Conservation (phyloP, 2,329 filamentous ascomycete species). For the Orbilia brochopaga region DNA sequence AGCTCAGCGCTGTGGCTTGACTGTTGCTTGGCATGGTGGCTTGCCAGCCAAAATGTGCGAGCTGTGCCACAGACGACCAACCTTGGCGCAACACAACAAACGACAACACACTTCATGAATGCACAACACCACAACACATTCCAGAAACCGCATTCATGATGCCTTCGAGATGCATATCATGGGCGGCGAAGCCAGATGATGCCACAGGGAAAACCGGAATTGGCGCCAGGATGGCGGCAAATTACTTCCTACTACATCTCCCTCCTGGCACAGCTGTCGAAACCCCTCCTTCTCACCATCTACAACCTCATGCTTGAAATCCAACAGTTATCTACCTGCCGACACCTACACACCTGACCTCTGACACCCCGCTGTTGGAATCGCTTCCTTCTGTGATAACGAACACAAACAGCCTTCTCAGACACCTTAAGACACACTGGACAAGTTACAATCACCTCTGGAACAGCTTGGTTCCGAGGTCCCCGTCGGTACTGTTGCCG, state of each 20-base stretch:
- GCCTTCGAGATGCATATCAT: background rate
- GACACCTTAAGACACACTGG: constrained; percentile 18
- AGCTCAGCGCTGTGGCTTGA: too few species aligned
- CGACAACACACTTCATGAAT: constrained; percentile 13
- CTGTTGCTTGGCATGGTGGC: too few species aligned
- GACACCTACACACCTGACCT: background rate
- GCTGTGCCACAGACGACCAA: background rate
- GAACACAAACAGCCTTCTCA: background rate
- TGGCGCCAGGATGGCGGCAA: background rate
- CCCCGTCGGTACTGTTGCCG: constrained; percentile 8
- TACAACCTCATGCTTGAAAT: constrained; percentile 14
- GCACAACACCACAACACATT: constrained; percentile 27
- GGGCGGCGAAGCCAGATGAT: background rate
- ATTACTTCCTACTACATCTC: background rate
- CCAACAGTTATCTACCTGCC: constrained; percentile 21
- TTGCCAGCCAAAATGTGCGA: background rate
- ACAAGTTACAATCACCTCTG: constrained; percentile 18
- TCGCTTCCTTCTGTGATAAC: constrained; percentile 6
- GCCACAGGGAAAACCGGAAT: background rate
- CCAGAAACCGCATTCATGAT: constrained; percentile 1
- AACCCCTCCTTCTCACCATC: background rate
- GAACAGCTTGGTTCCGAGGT: constrained; percentile 17
- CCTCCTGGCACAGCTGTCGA: background rate
- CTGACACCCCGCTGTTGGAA: constrained; percentile 5
- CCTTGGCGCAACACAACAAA: constrained; percentile 8